These are phyloP conservation scores for Tilletia setariae DNA, from an alignment of 1,284 basidiomycete species.

Conservation along the genomic window DNA sequence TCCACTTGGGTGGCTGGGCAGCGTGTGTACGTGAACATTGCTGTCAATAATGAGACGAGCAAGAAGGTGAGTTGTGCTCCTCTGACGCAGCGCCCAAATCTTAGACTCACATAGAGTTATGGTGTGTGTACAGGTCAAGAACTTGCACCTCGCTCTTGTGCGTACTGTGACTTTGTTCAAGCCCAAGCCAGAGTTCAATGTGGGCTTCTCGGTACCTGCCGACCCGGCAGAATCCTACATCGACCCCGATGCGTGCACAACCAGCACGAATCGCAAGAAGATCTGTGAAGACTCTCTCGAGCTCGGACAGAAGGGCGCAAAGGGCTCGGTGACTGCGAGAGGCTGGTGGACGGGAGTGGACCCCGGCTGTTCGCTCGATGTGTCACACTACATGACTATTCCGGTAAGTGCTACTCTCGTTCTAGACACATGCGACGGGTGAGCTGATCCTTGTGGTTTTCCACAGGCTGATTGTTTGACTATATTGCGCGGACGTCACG, in stretches of 20 bases:
- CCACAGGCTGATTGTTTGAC: constrained; percentile 67
- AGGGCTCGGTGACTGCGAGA: constrained; percentile 39
- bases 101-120: not conserved
- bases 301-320: constrained; percentile 45
- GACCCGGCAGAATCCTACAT: constrained; percentile 27
- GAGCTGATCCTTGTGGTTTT: constrained; percentile 57
- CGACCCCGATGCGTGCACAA: constrained; percentile 44
- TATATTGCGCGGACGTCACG: constrained; percentile 68
- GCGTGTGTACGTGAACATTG: constrained; percentile 69
- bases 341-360: constrained; percentile 53
- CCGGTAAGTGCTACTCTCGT: constrained; percentile 24
- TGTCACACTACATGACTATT: constrained; percentile 45
- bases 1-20: constrained; percentile 82
- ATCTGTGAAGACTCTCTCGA: constrained; percentile 44
- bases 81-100: no score
- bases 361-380: constrained; percentile 35
- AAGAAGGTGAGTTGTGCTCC: constrained; percentile 59
- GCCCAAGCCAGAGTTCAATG: constrained; percentile 59
- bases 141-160: constrained; percentile 67
- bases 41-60: constrained; percentile 70
- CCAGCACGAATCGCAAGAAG: constrained; percentile 45
- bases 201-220: constrained; percentile 27
- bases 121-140: constrained; percentile 57
- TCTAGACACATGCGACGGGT: constrained; percentile 61
- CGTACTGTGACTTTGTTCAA: constrained; percentile 71